phyloP scores from a whole-genome alignment of 108 stramenopile species.

The Cyclotella baltica region DNA sequence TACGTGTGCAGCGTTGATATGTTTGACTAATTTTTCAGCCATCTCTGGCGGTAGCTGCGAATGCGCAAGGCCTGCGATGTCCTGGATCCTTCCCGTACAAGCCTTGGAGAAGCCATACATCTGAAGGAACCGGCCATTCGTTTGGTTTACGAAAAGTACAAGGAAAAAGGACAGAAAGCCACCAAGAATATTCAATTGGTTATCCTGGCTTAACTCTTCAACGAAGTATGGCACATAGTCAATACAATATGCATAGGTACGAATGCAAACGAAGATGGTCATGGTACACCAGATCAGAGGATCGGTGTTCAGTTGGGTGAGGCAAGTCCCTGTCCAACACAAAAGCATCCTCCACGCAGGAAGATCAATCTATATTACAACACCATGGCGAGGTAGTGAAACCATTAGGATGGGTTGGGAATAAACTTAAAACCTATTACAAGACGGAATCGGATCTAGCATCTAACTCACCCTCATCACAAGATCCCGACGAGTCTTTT shows the following conservation, averaged over 20 bases:
- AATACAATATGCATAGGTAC: constrained; percentile 21
- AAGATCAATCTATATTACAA: constrained; percentile 18
- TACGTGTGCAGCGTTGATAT: constrained; percentile 64
- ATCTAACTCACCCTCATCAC: constrained; percentile 26
- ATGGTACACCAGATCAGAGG: constrained; percentile 58
- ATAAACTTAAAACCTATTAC: neutral
- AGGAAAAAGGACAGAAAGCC: constrained; percentile 65
- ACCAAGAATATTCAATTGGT: constrained; percentile 42
- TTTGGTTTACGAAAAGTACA: constrained; percentile 62
- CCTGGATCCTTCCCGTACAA: constrained; percentile 56
- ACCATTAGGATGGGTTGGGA: no score
- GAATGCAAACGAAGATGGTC: constrained; percentile 33
- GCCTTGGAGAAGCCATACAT: constrained; percentile 52
- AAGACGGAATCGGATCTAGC: neutral
- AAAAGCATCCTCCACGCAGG: constrained; percentile 31
- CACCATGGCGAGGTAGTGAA: neutral
- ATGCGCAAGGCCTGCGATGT: constrained; percentile 46
- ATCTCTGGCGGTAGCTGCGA: constrained; percentile 42
- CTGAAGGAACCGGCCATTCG: constrained; percentile 46
- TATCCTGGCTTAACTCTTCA: constrained; percentile 9
- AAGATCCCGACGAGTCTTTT: constrained; percentile 23
- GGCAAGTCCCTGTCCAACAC: constrained; percentile 30
- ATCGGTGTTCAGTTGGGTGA: constrained; percentile 24
- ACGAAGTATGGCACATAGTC: constrained; percentile 32
- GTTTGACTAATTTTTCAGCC: constrained; percentile 48